Evolutionary conservation across 2,329 filamentous ascomycete genomes (phyloP), one percentile per base, ranked within the genome.

Genomic region (Boeremia lycopersici): DNA sequence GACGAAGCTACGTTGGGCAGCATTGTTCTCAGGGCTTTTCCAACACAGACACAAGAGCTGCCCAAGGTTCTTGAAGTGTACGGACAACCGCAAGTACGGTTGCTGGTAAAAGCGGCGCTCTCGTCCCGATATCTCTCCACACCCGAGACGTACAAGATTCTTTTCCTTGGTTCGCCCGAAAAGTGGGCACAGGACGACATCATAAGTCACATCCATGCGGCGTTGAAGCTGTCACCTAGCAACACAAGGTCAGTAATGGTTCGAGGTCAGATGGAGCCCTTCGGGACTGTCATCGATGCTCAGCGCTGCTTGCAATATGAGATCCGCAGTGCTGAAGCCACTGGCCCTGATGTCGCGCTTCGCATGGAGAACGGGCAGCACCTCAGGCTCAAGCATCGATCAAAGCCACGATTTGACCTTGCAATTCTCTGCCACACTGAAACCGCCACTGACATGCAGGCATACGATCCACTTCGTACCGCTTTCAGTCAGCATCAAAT

Each of bases 201-300:
- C 35, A 68, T 64, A 26, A 53, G 55, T 7, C 64, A 70, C 29
- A 69, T 75, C 29, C 65, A 63, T n/a, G 62, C 65, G 25, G 71
- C 72, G 23, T 65, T 75, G 34, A 59, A 63, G 43, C 64, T 70
- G 11, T 64, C 67, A 30, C 67, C 69, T 41, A 63, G 64, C 43
- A 60, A 65, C 10, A 74, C 72, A 33, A 64, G 71, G 54, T 74
- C 70, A 49, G 68, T 70, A 45, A 68, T 74, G 62, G 69, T 74
- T 17, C 65, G 64, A 47, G 67, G 72, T 25, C 67, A 71, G 52
- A 63, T 74, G 47, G 68, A 74, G 52, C 65, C 65, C 4, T 67
- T 67, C 25, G 64, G 64, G 41, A 64, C 67, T 11, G 62, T 72
- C 28, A 62, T 74, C 10, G 59, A 70, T 40, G 59, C 66, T 25